These are phyloP conservation scores for Quercus rubra DNA, from an alignment of 306 rosid species.

Conservation along the genomic window DNA sequence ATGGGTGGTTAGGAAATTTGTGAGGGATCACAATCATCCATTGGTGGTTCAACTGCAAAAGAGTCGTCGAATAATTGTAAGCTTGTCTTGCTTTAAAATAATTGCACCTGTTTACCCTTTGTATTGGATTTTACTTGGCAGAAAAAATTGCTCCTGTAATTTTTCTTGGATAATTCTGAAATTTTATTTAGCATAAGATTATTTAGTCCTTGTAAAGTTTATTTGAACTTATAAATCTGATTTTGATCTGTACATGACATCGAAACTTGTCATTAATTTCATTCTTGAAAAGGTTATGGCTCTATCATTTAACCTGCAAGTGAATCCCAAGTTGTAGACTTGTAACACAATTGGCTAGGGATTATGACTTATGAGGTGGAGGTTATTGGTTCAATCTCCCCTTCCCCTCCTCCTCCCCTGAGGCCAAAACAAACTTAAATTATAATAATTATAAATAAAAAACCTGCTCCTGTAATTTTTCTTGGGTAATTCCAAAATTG, in stretches of 20 bases:
- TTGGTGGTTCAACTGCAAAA: constrained; percentile 24
- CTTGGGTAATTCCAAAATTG: neutral
- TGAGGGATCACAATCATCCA: constrained; percentile 33
- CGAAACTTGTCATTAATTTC: neutral
- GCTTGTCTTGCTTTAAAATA: constrained; percentile 11
- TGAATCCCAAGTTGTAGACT: neutral
- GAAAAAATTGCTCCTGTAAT: no score
- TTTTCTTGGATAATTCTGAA: neutral
- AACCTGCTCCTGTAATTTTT: no score
- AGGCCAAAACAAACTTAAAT: no score
- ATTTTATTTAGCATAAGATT: neutral
- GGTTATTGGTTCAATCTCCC: no score
- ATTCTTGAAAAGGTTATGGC: neutral
- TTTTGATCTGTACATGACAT: neutral
- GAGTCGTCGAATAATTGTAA: constrained; percentile 20
- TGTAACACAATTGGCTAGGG: no score
- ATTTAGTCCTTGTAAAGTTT: neutral
- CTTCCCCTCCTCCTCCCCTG: no score
- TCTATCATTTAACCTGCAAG: neutral
- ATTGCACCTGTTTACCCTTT: neutral
- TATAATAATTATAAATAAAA: neutral
- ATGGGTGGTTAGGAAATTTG: constrained; percentile 32
- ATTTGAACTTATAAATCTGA: neutral
- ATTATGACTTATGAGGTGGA: no score
- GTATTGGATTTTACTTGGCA: neutral